Conservation (phyloP, 164 flowering plant genomes). For the Berberis vulgaris region DNA sequence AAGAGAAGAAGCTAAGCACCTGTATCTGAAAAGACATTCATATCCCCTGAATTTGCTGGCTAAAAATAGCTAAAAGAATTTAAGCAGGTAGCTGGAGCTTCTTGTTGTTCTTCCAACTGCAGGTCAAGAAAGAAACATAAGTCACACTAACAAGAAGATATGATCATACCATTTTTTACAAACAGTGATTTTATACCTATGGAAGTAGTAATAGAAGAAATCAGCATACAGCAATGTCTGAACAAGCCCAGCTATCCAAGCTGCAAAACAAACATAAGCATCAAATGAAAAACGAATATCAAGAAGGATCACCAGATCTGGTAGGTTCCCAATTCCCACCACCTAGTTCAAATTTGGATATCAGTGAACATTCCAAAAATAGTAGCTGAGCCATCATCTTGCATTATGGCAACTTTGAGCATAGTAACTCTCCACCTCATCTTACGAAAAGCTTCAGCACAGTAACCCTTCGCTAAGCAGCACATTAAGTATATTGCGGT, state of each 20-base stretch:
- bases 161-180: not conserved
- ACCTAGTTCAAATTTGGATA: too few relatives aligned
- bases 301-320: not conserved
- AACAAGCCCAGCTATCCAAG: conserved; percentile 83
- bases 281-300: not conserved
- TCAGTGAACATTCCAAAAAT: not conserved
- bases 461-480: not conserved
- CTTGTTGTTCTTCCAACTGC: conserved; percentile 80
- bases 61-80: conserved; percentile 6
- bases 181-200: conserved; percentile 35
- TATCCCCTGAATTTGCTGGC: not conserved
- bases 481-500: not conserved
- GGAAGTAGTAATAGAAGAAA: conserved; percentile 90
- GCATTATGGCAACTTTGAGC: not conserved
- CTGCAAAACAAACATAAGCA: conserved; percentile 32
- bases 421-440: not conserved
- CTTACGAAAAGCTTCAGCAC: too few relatives aligned
- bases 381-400: not conserved
- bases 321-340: not conserved
- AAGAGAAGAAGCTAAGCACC: not conserved
- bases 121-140: conserved; percentile 1
- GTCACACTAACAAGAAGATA: not conserved
- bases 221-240: conserved; percentile 91
- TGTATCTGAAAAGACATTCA: not conserved
- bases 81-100: conserved; percentile 73